Conservation (phyloP, 257 asterid genomes). For the Capsicum pubescens region DNA sequence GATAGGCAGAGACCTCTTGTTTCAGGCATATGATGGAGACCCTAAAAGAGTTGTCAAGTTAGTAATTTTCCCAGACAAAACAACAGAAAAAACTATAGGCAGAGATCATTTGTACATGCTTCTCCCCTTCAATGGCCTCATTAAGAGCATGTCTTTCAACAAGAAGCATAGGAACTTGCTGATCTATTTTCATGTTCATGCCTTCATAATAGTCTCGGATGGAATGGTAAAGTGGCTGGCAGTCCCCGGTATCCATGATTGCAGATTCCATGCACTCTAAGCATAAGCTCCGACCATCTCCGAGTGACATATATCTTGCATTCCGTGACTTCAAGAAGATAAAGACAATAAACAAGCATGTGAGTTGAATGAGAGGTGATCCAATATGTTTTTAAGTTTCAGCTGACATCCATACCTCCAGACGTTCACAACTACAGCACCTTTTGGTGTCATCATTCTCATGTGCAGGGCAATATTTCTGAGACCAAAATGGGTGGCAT, state of each 20-base stretch:
- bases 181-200: conserved; percentile 92
- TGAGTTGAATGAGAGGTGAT: not conserved
- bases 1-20: conserved; percentile 97
- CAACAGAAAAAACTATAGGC: not conserved
- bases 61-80: conserved; percentile 12
- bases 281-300: conserved; percentile 93
- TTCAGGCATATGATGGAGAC: conserved; percentile 97
- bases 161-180: conserved; percentile 95
- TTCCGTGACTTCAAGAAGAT: conserved; percentile 60
- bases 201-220: conserved; percentile 96
- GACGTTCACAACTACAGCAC: conserved; percentile 97
- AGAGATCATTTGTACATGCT: conserved; percentile 54
- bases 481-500: conserved; percentile 98
- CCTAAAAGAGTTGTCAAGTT: conserved; percentile 47
- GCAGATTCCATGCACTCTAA: conserved; percentile 98
- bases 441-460: conserved; percentile 92
- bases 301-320: conserved; percentile 70
- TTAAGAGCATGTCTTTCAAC: conserved; percentile 96
- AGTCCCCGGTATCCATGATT: conserved; percentile 94
- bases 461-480: conserved; percentile 92
- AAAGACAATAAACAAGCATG: not conserved
- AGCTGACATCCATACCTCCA: conserved; percentile 59
- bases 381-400: not conserved
- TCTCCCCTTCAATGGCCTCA: conserved; percentile 98
- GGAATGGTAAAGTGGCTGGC: conserved; percentile 90